A percentile compares a stretch with the other conserved stretches of the same genome.
These are phyloP conservation scores for Helianthus annuus DNA, from an alignment of 129 eudicot species.

Conservation along the genomic window HanXRQr2.0-SUNRISE NC_035445.2:53905121-53905620, in stretches of 20 bases:
- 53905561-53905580: neutral
- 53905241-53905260: too few relatives aligned
- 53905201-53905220: too few relatives aligned
- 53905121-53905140: neutral
- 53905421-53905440: constrained; percentile 21
- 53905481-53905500: constrained; percentile 20
- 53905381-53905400: neutral
- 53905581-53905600: constrained; percentile 21
- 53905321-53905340: neutral
- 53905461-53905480: constrained; percentile 36
- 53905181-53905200: too few relatives aligned
- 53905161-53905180: too few relatives aligned
- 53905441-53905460: constrained; percentile 22
- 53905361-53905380: neutral
- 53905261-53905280: neutral
- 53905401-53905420: neutral
- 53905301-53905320: neutral
- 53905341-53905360: neutral
- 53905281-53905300: neutral
- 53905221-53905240: too few relatives aligned
- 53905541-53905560: constrained; percentile 25
- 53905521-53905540: constrained; percentile 26
- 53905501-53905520: constrained; percentile 25
- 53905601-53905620: constrained; percentile 23
- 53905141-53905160: too few relatives aligned